A percentile compares a stretch with the other conserved stretches of the same genome.
These are phyloP conservation scores for Zychaea mexicana DNA, from an alignment of 371 early-diverging fungal genomes.

Conservation along the genomic window DNA sequence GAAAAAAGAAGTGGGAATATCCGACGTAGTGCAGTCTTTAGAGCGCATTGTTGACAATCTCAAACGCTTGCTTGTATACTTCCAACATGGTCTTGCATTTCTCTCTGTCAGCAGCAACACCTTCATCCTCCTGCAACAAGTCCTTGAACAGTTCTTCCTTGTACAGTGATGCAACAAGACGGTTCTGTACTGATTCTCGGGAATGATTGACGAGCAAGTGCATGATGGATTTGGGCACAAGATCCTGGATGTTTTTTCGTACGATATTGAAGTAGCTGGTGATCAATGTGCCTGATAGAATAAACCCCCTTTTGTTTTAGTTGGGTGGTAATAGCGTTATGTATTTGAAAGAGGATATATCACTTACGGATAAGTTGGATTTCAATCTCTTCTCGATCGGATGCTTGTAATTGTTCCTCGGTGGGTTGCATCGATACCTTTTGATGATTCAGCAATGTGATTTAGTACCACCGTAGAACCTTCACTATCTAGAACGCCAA, in stretches of 20 bases:
- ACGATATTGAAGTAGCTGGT: slow-evolving; percentile 29
- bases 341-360: not conserved
- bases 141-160: slow-evolving; percentile 75
- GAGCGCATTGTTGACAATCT: slow-evolving; percentile 75
- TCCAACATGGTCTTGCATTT: slow-evolving; percentile 83
- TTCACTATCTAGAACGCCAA: not conserved
- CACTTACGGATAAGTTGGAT: slow-evolving; percentile 83
- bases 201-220: slow-evolving; percentile 79
- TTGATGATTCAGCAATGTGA: too few species aligned
- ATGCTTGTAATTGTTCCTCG: slow-evolving; percentile 36
- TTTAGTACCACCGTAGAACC: not conserved
- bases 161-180: slow-evolving; percentile 86
- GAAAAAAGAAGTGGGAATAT: too few species aligned
- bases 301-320: slow-evolving; percentile 10
- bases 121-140: slow-evolving; percentile 84
- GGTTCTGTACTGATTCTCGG: slow-evolving; percentile 79
- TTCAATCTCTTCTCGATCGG: slow-evolving; percentile 84
- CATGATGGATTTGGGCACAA: slow-evolving; percentile 95
- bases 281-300: slow-evolving; percentile 38
- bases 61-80: slow-evolving; percentile 83
- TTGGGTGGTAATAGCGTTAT: too few species aligned
- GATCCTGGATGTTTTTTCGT: slow-evolving; percentile 83
- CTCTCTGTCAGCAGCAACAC: slow-evolving; percentile 76
- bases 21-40: too few species aligned
- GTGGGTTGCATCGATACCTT: slow-evolving; percentile 11